Percentiles rank a stretch among this genome's conserved stretches.
These are phyloP conservation scores for Sugiyamaella japonica DNA, from an alignment of 1,139 yeast genomes.

Conservation along the genomic window DNA sequence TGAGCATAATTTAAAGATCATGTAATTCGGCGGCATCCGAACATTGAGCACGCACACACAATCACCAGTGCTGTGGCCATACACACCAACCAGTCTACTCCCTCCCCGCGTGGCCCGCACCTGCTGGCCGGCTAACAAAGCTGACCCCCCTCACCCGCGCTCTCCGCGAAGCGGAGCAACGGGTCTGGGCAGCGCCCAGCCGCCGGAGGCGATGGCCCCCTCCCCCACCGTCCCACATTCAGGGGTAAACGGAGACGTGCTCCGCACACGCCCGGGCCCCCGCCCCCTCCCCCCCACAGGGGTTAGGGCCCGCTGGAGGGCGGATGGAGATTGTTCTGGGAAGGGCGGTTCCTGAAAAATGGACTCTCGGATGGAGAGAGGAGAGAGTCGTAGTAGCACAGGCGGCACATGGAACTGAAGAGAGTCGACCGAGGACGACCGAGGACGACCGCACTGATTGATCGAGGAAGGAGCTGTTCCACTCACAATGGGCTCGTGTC, in stretches of 20 bases:
- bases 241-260: not conserved
- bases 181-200: conserved; percentile 1
- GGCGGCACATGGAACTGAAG: no score
- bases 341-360: not conserved
- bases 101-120: no score
- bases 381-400: no score
- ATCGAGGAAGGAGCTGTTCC: not conserved
- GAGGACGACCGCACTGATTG: no score
- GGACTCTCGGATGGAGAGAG: not conserved
- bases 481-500: conserved; percentile 17
- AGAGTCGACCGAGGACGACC: no score
- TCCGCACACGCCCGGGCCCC: not conserved
- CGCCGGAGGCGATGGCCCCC: not conserved
- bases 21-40: no score
- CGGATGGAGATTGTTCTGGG: not conserved
- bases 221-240: not conserved
- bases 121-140: no score
- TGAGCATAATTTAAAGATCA: no score
- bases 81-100: no score
- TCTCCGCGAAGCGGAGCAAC: not conserved
- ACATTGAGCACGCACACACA: no score
- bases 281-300: no score
- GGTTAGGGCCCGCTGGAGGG: not conserved
- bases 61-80: no score
- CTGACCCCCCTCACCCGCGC: not conserved